Conservation (phyloP, 225 moss, liverwort and hornwort species). For the Lunularia cruciata region DNA sequence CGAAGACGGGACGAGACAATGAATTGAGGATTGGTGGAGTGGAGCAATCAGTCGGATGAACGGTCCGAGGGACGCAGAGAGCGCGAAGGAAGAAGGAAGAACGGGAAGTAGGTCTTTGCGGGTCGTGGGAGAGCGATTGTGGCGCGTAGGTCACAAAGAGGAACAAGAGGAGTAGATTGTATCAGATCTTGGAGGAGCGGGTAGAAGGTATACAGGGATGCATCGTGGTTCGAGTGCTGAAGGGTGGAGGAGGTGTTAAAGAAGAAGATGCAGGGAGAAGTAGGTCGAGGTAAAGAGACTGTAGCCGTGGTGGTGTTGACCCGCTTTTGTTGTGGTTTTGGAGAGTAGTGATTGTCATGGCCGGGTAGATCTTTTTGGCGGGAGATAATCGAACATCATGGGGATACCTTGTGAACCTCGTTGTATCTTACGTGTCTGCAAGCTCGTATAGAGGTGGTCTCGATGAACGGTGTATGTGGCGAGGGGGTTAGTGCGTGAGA, state of each 20-base stretch:
- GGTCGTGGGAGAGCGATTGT: neutral
- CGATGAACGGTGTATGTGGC: conserved; percentile 7
- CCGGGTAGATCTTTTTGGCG: neutral
- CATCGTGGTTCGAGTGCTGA: neutral
- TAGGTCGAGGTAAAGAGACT: conserved; percentile 1
- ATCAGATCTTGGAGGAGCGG: conserved; percentile 1
- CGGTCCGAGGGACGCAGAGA: neutral
- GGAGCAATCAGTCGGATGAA: neutral
- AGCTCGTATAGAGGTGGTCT: neutral
- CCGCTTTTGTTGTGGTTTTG: conserved; percentile 21
- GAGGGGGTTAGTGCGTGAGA: neutral
- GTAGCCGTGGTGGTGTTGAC: neutral
- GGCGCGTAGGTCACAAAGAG: neutral
- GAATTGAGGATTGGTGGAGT: neutral
- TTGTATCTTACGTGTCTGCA: neutral
- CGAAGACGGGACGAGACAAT: neutral
- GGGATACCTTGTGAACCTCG: neutral
- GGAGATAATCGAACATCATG: neutral
- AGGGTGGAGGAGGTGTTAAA: neutral
- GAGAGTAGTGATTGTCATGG: conserved; percentile 19
- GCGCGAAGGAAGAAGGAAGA: neutral
- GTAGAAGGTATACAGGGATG: neutral
- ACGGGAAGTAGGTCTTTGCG: neutral
- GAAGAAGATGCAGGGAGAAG: conserved; percentile 18
- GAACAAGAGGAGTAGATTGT: conserved; percentile 5